These are phyloP conservation scores for Exophiala aquamarina DNA, from an alignment of 2,329 filamentous ascomycete genomes.

Conservation along the genomic window DNA sequence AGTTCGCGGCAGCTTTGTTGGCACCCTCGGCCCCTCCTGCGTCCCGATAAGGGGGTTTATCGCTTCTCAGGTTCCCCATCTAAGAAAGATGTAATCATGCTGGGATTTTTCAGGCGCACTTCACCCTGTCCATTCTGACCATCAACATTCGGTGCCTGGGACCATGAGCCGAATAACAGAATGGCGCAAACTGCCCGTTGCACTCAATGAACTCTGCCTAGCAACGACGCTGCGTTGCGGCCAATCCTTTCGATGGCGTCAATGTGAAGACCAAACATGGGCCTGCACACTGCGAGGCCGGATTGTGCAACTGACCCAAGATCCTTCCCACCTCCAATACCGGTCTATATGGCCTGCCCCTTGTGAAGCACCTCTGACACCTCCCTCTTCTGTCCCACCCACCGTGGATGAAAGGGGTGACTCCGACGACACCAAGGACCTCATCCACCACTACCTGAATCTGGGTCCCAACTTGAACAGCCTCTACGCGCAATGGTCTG, in stretches of 20 bases:
- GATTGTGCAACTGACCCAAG: slow-evolving; percentile 81
- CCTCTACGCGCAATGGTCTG: slow-evolving; percentile 86
- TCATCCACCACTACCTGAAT: slow-evolving; percentile 85
- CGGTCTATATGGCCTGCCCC: slow-evolving; percentile 60
- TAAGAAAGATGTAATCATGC: too few species aligned
- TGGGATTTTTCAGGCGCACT: too few species aligned
- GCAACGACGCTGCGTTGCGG: slow-evolving; percentile 93
- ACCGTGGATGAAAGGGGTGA: slow-evolving; percentile 31
- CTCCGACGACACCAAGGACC: slow-evolving; percentile 62
- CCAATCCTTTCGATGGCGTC: slow-evolving; percentile 92
- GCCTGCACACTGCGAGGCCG: slow-evolving; percentile 83
- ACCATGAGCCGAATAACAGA: slow-evolving; percentile 56
- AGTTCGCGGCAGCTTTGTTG: too few species aligned
- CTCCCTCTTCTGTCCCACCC: slow-evolving; percentile 38
- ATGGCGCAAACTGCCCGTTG: slow-evolving; percentile 86
- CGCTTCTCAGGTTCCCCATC: too few species aligned
- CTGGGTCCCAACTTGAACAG: slow-evolving; percentile 71
- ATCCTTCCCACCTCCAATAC: slow-evolving; percentile 76
- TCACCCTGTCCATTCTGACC: too few species aligned
- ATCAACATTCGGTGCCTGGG: neutral
- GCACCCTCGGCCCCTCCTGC: too few species aligned
- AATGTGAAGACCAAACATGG: slow-evolving; percentile 79
- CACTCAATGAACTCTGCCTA: slow-evolving; percentile 82
- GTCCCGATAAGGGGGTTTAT: too few species aligned
- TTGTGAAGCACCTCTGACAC: slow-evolving; percentile 35